These are phyloP conservation scores for Epichloe glyceriae DNA, from an alignment of 2,329 filamentous ascomycete species.

Conservation along the genomic window DNA sequence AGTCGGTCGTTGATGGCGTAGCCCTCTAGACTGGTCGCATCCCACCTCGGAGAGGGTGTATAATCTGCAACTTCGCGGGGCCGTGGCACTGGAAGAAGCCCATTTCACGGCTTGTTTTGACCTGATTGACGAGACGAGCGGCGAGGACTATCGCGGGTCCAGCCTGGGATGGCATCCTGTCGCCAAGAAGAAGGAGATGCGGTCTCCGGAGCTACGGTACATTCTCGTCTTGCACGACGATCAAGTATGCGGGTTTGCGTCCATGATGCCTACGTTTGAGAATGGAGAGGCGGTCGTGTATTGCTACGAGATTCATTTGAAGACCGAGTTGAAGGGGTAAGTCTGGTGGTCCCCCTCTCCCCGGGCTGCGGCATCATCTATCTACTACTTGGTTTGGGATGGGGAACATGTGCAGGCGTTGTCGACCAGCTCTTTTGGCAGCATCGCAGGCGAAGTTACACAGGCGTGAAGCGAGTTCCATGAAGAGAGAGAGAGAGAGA, in stretches of 20 bases:
- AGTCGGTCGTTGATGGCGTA: background rate
- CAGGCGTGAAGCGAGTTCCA: too few species aligned
- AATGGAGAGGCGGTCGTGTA: slow-evolving; percentile 55
- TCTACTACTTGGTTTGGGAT: too few species aligned
- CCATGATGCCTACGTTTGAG: slow-evolving; percentile 61
- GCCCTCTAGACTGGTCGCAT: slow-evolving; percentile 32
- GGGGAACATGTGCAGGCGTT: too few species aligned
- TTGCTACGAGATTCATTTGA: slow-evolving; percentile 67
- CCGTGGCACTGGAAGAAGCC: slow-evolving; percentile 23
- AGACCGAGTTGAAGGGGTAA: slow-evolving; percentile 40
- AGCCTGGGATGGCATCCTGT: slow-evolving; percentile 48
- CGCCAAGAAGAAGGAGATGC: slow-evolving; percentile 56
- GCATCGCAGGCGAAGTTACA: too few species aligned
- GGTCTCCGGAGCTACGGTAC: slow-evolving; percentile 52
- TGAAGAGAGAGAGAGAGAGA: too few species aligned
- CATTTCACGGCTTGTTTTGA: slow-evolving; percentile 41
- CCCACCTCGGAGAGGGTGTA: slow-evolving; percentile 30
- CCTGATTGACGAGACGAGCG: slow-evolving; percentile 51
- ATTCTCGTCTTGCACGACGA: slow-evolving; percentile 38
- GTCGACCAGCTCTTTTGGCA: too few species aligned
- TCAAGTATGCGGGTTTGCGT: slow-evolving; percentile 41
- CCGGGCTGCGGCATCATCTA: background rate
- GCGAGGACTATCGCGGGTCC: slow-evolving; percentile 49
- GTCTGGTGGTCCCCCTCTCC: slow-evolving; percentile 11
- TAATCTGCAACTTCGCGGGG: slow-evolving; percentile 28